phyloP scores from a whole-genome alignment of 1,139 yeast genomes.

The Zygotorulaspora mrakii region DNA sequence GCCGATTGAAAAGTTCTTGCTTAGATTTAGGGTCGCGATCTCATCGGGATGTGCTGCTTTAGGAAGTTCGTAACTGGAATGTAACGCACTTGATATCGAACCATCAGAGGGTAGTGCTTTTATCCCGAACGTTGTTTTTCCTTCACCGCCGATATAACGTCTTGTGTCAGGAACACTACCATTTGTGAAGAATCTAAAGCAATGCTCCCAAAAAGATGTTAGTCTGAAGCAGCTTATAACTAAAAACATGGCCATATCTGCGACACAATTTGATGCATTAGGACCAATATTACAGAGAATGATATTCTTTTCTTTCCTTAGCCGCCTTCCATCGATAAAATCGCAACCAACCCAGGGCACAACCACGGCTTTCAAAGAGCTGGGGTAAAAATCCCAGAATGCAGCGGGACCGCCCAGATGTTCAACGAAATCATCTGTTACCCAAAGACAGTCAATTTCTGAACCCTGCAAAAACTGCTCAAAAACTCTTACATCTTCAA shows the following conservation, averaged over 20 bases:
- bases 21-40: conserved; percentile 23
- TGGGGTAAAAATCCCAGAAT: conserved; percentile 51
- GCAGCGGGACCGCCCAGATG: conserved; percentile 49
- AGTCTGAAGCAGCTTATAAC: conserved; percentile 60
- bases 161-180: conserved; percentile 40
- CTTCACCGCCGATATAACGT: conserved; percentile 39
- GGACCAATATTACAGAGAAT: conserved; percentile 64
- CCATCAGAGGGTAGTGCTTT: background rate
- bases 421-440: conserved; percentile 57
- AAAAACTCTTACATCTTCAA: conserved; percentile 28
- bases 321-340: conserved; percentile 47
- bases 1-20: conserved; percentile 46
- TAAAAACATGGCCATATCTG: conserved; percentile 64
- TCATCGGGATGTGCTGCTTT: too few species aligned
- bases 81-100: background rate
- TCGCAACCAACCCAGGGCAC: conserved; percentile 73
- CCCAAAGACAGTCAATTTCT: conserved; percentile 57
- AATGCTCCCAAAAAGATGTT: conserved; percentile 48
- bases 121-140: conserved; percentile 16
- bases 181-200: conserved; percentile 41
- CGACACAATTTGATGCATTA: conserved; percentile 62
- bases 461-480: conserved; percentile 25
- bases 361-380: conserved; percentile 51
- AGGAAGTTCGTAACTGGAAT: conserved; percentile 10
- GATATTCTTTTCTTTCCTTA: conserved; percentile 45